phyloP scores from a whole-genome alignment of 129 eudicot genomes.

The Pulicaria dysenterica region DNA sequence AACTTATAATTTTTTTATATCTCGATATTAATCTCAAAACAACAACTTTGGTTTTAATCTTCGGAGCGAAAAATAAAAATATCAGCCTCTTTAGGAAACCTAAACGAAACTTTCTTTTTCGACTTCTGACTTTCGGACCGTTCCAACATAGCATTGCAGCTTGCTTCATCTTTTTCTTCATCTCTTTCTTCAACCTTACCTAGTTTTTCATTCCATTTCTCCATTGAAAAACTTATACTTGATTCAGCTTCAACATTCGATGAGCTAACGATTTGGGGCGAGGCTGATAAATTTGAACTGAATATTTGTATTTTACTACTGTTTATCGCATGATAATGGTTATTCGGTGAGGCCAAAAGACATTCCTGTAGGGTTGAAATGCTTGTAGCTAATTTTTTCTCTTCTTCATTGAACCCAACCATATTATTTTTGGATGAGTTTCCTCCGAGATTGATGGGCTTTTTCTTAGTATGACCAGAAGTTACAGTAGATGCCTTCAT shows the following conservation, averaged over 20 bases:
- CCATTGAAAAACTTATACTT: background rate
- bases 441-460: background rate
- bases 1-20: too few relatives aligned
- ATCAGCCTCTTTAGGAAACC: constrained; percentile 39
- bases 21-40: too few relatives aligned
- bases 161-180: constrained; percentile 26
- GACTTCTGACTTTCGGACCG: constrained; percentile 22
- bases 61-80: constrained; percentile 36
- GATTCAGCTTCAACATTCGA: background rate
- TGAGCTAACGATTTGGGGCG: constrained; percentile 11
- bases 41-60: background rate
- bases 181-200: constrained; percentile 15
- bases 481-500: constrained; percentile 23
- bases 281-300: constrained; percentile 12
- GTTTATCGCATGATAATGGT: constrained; percentile 18
- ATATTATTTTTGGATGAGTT: background rate
- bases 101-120: constrained; percentile 41
- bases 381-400: constrained; percentile 7
- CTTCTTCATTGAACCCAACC: constrained; percentile 17
- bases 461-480: constrained; percentile 22
- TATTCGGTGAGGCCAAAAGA: constrained; percentile 38
- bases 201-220: constrained; percentile 7
- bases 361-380: constrained; percentile 31
- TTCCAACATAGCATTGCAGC: constrained; percentile 20
- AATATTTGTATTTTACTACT: constrained; percentile 28